Conservation (phyloP, 2,329 filamentous ascomycete genomes). For the Pestalotiopsis sp. region DNA sequence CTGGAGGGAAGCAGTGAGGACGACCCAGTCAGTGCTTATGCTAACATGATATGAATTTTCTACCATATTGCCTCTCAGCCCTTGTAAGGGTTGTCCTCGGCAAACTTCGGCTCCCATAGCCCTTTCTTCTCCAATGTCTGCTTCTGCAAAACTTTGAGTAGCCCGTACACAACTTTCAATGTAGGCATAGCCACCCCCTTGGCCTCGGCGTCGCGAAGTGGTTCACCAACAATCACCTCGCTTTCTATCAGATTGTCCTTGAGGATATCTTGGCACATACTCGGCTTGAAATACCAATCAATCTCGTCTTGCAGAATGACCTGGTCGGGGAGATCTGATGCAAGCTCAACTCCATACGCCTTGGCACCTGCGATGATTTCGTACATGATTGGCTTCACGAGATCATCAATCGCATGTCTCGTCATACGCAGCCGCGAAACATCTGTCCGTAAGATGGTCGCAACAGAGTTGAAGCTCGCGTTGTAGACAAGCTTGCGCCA, state of each 20-base stretch:
- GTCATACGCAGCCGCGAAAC: conserved; percentile 51
- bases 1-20: background rate
- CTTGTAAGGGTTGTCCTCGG: conserved; percentile 25
- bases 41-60: background rate
- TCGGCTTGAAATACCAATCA: conserved; percentile 51
- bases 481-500: conserved; percentile 57
- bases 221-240: conserved; percentile 60
- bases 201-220: conserved; percentile 51
- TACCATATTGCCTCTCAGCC: background rate
- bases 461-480: conserved; percentile 55
- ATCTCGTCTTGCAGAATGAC: conserved; percentile 53
- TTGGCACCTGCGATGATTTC: conserved; percentile 52
- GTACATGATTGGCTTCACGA: conserved; percentile 56
- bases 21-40: background rate
- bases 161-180: conserved; percentile 48
- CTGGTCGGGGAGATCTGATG: conserved; percentile 44
- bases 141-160: conserved; percentile 52
- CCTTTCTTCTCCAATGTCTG: conserved; percentile 48
- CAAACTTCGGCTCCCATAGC: conserved; percentile 29
- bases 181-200: conserved; percentile 53
- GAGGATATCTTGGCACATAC: conserved; percentile 56
- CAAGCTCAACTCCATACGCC: conserved; percentile 40
- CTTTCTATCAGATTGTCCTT: conserved; percentile 60
- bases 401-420: conserved; percentile 43
- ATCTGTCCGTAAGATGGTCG: conserved; percentile 53